A percentile compares a stretch with the other conserved stretches of the same genome.
phyloP scores from a whole-genome alignment of 495 filamentous ascomycete genomes.

The Aspergillus nidulans region DNA sequence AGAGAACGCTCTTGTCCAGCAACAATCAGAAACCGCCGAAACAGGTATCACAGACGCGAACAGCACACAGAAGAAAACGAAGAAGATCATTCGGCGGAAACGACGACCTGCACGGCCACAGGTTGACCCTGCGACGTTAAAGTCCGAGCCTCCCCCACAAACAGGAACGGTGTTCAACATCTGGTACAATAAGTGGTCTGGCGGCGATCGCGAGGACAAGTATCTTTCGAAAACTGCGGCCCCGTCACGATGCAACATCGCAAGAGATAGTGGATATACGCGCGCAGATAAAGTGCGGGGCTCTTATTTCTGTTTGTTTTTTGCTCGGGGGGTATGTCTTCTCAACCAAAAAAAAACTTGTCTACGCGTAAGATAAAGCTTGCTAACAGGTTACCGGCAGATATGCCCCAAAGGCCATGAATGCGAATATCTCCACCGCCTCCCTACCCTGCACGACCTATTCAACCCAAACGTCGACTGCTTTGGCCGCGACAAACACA shows the following conservation, averaged over 20 bases:
- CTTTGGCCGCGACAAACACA: constrained; percentile 85
- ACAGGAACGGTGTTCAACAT: constrained; percentile 93
- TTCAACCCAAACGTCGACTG: constrained; percentile 89
- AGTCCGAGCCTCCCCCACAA: constrained; percentile 76
- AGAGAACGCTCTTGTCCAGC: constrained; percentile 18
- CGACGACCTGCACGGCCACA: constrained; percentile 58
- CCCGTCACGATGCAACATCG: constrained; percentile 73
- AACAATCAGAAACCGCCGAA: constrained; percentile 18
- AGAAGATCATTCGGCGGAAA: constrained; percentile 51
- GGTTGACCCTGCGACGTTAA: constrained; percentile 78
- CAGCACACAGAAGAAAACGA: constrained; percentile 42
- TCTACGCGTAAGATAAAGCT: neutral
- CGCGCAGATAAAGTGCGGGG: constrained; percentile 75
- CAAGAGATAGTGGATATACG: constrained; percentile 81
- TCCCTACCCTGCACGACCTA: constrained; percentile 76
- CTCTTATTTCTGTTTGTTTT: constrained; percentile 89
- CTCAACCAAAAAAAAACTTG: neutral
- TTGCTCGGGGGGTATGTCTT: constrained; percentile 29
- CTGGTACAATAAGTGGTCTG: constrained; percentile 92
- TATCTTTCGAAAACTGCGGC: constrained; percentile 75
- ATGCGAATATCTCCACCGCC: constrained; percentile 90
- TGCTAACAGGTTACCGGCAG: constrained; percentile 17
- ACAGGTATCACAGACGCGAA: constrained; percentile 20
- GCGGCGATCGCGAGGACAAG: constrained; percentile 90
- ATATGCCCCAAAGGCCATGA: constrained; percentile 82